Percentiles rank a stretch among this genome's conserved stretches.
Evolutionary conservation across 257 asterid species (phyloP).

Genomic region (Fraxinus quadrangulata): DNA sequence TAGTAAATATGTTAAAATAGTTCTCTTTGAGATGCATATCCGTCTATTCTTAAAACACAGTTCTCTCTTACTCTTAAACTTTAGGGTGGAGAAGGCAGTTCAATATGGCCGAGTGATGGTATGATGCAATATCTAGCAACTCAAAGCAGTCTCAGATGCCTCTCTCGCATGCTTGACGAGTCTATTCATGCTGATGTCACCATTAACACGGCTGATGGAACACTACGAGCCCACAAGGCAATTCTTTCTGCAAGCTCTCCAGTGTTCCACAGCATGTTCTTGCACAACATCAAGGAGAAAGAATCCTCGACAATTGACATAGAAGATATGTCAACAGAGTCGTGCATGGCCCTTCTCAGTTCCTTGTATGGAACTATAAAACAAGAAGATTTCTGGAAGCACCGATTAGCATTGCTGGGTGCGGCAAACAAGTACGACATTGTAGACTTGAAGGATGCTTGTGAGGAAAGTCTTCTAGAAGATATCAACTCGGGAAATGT

Average conservation of each 20-base stretch:
- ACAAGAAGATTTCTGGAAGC: conserved; percentile 93
- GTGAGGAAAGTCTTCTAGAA: conserved; percentile 87
- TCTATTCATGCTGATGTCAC: conserved; percentile 75
- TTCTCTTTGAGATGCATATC: not conserved
- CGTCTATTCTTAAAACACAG: not conserved
- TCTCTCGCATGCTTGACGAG: conserved; percentile 81
- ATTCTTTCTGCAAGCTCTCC: conserved; percentile 89
- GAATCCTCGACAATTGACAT: conserved; percentile 79
- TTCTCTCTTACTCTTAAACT: conserved; percentile 16
- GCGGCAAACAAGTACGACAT: conserved; percentile 91
- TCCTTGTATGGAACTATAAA: conserved; percentile 78
- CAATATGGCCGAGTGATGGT: conserved; percentile 73
- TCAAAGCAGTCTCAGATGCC: conserved; percentile 65
- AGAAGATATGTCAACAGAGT: conserved; percentile 79
- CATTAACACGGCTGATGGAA: conserved; percentile 76
- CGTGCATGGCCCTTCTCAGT: conserved; percentile 74
- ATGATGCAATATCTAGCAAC: conserved; percentile 54
- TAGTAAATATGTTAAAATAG: not conserved
- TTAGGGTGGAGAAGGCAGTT: conserved; percentile 73
- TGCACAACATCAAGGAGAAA: conserved; percentile 83
- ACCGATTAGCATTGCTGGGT: conserved; percentile 70
- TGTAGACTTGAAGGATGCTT: conserved; percentile 71
- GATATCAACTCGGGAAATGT: conserved; percentile 84
- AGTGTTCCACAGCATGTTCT: conserved; percentile 88
- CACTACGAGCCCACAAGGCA: conserved; percentile 72